Base-by-base conservation (phyloP, 179 eudicot genomes). In the Patellifolia procumbens region DNA sequence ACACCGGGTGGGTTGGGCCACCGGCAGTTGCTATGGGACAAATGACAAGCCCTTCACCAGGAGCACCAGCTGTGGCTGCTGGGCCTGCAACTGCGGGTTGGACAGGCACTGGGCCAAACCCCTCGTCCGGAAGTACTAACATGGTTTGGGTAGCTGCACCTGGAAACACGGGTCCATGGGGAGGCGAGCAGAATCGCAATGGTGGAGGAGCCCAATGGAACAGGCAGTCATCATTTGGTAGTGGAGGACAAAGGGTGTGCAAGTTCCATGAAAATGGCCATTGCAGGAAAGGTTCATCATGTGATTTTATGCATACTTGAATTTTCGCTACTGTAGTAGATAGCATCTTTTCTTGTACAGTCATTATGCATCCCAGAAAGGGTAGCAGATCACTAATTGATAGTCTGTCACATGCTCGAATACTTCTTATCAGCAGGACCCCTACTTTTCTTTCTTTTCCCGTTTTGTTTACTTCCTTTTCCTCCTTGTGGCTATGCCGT, bases 81-180 rank as follows among this genome's bases (percentile, higher is more conserved):
- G 79, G 82, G 16, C 72, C 62, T 72, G 20, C 79, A 35, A 60
- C 62, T 66, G 53, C 42, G 35, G 80, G 76, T 22, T 84, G 85
- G 85, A 24, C 80, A 1, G 77, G 85, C 7, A 39, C 76, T 55
- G 68, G 42, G 16, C 64, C 78, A 12, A 55, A 15, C 24, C 82
- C 77, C n/a, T 10, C 80, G 12, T 24, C 72, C 13, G 87, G 89
- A 53, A 89, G 72, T 72, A 78, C 78, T 29, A 86, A 86, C 73
- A 74, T 78, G 43, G 86, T 88, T 31, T 86, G 94, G 93, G 86
- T 77, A 34, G 63, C 85, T 46, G 87, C 85, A 32, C 73, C 83
- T 13, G 90, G 86, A 19, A 89, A 82, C 68, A 78, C 86, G 2
- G 86, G 85, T 42, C 59, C 72, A 3, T 73, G 88, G 90, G 87